Evolutionary conservation across 2,329 filamentous ascomycete species (phyloP).

Genomic region (Ilyonectria destructans): DNA sequence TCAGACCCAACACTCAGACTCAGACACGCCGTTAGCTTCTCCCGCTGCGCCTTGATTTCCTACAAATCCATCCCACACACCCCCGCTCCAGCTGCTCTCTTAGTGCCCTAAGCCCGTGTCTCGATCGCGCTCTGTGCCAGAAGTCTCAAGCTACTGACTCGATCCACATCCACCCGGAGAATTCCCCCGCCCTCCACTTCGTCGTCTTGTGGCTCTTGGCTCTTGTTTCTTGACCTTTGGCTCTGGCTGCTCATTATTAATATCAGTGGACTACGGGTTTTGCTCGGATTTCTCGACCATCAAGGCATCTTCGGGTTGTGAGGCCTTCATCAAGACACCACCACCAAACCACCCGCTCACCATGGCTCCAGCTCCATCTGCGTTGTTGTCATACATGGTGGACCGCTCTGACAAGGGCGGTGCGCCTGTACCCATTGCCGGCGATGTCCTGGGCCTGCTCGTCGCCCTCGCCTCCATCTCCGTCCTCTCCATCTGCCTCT

Average conservation of each 20-base stretch:
- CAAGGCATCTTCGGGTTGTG: neutral
- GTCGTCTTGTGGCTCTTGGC: no score
- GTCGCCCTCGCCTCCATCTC: conserved; percentile 55
- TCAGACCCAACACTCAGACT: neutral
- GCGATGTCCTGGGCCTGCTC: conserved; percentile 56
- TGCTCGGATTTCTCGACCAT: neutral
- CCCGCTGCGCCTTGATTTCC: neutral
- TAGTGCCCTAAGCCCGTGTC: neutral
- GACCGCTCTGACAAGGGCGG: neutral
- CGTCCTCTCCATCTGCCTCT: conserved; percentile 56
- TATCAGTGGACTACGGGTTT: neutral
- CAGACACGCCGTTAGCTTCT: neutral
- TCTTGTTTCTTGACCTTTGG: no score
- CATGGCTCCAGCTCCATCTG: conserved; percentile 8
- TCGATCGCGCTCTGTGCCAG: conserved; percentile 15
- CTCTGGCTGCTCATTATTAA: no score
- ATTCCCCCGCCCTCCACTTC: conserved; percentile 20
- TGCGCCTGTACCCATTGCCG: conserved; percentile 52
- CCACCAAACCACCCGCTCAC: neutral
- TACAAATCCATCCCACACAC: conserved; percentile 8
- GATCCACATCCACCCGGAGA: conserved; percentile 11
- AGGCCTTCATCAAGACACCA: neutral
- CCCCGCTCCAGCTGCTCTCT: neutral
- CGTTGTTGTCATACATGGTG: neutral
- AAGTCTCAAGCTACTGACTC: conserved; percentile 18